Base-by-base conservation (phyloP, 2,329 filamentous ascomycete genomes). In the Pyricularia pennisetigena region DNA sequence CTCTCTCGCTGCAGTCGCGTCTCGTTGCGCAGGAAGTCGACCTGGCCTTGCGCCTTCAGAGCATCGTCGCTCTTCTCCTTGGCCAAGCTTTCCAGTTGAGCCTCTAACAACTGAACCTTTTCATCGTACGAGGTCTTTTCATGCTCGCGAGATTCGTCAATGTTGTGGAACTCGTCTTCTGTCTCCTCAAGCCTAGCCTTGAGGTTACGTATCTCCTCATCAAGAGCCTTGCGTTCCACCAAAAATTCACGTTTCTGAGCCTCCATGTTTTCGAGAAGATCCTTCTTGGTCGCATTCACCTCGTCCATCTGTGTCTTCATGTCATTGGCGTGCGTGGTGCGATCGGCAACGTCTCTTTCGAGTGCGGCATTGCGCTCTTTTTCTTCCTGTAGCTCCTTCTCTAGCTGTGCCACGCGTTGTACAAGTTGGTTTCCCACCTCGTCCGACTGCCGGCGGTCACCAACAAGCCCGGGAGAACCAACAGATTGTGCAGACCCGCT, bases 231-330 rank as follows among this genome's bases (percentile, higher is more conserved):
- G 57, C 95, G 88, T 77, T 98, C 94, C 66, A 89, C 88, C 49
- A 91, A 83, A 72, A 97, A 97, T 74, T 98, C 95, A 29, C 88
- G 88, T 78, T 97, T 93, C 71, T 96, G 86, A 14, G 94, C 90
- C 75, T 98, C 93, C 81, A 99, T 92, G 74, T 99, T 99, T 71
- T 92, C 90, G 79, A 99, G 88, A 10, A 99, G 86, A 77, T 98
- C 95, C 73, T 91, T 91, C 78, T 99, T 99, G 0, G 91, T 97
- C 2, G 92, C 94, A 73, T 95, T 92, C 6, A 88, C 92, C 77
- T 98, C 94, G 71, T 95, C 88, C 70, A 97, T 86, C 73, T 89
- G 89, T 74, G 82, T 86, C 80, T 85, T 89, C 74, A 86, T 86
- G 73, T 87, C 84, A 72, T 81, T 85, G 75, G 86, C 86, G 72